Evolutionary conservation across 352 stramenopile species (phyloP), one percentile per base, ranked within the genome.

Genomic region (Phytophthora lateralis): DNA sequence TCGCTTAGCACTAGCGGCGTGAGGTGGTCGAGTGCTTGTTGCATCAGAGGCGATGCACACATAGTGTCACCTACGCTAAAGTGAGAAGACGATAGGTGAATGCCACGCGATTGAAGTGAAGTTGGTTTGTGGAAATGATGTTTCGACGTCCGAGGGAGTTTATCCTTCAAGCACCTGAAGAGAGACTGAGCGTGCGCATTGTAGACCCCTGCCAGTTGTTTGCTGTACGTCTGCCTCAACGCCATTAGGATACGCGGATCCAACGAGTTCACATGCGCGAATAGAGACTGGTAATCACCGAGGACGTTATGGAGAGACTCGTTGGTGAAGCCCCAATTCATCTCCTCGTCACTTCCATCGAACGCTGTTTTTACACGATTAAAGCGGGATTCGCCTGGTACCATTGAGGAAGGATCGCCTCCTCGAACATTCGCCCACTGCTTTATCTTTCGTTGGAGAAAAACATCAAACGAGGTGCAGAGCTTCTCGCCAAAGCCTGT

Each of bases 321-420:
- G 41, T 82, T 89, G 6, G 67, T 75, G 60, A 92, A 87, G 5
- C 54, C 63, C 80, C 80, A 92, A 48, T 92, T 79, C 68, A 89
- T 80, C 12, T 91, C 37, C n/a, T 42, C 70, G 11, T 69, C 66
- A 38, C 66, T 63, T 11, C 37, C 37, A 4, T 42, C 37, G 37
- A 42, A 42, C 0, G 37, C 37, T 21, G 14, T 42, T 42, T 42
- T 42, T 7, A 42, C 37, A 42, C 37, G 37, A 18, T 21, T 42
- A 20, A 42, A 42, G 3, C 37, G 37, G 3, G 37, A 42, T 15
- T 42, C 37, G 6, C 63, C 63, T 34, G 44, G 63, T 46, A 27
- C 14, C 8, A 34, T 50, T 1, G 59, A 64, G 5, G 72, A 76
- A 15, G 49, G 26, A 17, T 82, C 17, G 4, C 32, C 4, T 26